Conservation (phyloP, 2,329 filamentous ascomycete species). For the Xylariomycetidae sp. region DNA sequence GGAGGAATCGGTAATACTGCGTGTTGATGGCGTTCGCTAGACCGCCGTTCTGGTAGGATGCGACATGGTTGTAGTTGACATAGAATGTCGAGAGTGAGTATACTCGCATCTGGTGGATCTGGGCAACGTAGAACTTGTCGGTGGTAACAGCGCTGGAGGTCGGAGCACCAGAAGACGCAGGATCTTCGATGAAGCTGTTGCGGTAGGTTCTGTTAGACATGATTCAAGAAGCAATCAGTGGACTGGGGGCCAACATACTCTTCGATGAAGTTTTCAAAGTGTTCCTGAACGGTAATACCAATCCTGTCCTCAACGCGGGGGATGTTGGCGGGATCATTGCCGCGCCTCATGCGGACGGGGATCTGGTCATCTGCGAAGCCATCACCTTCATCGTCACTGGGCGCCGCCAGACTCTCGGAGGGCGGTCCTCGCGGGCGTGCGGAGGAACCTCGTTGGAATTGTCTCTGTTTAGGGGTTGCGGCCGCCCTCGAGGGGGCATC, state of each 20-base stretch:
- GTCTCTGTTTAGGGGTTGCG: conserved; percentile 38
- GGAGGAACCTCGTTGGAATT: conserved; percentile 46
- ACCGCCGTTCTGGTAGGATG: conserved; percentile 70
- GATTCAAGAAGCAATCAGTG: neutral
- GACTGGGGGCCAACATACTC: conserved; percentile 48
- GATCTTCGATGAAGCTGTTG: conserved; percentile 63
- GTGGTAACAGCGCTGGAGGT: conserved; percentile 67
- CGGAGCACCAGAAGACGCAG: conserved; percentile 56
- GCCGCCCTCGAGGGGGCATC: conserved; percentile 43
- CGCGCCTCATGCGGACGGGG: conserved; percentile 44
- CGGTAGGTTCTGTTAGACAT: conserved; percentile 1
- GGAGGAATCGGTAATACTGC: conserved; percentile 92
- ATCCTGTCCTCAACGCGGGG: conserved; percentile 73
- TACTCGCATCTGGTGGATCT: conserved; percentile 71
- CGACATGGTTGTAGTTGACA: conserved; percentile 81
- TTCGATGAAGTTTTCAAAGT: conserved; percentile 78
- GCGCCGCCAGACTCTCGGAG: conserved; percentile 55
- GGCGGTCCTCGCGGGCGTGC: conserved; percentile 54
- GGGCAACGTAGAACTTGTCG: conserved; percentile 80
- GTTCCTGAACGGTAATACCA: conserved; percentile 67
- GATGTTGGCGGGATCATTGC: conserved; percentile 46
- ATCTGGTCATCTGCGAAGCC: conserved; percentile 63
- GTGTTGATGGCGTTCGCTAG: conserved; percentile 81
- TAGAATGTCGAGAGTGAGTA: conserved; percentile 81
- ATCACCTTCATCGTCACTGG: conserved; percentile 59